Base-by-base conservation (phyloP, 2,329 filamentous ascomycete species). In the Microthyrium microscopicum region DNA sequence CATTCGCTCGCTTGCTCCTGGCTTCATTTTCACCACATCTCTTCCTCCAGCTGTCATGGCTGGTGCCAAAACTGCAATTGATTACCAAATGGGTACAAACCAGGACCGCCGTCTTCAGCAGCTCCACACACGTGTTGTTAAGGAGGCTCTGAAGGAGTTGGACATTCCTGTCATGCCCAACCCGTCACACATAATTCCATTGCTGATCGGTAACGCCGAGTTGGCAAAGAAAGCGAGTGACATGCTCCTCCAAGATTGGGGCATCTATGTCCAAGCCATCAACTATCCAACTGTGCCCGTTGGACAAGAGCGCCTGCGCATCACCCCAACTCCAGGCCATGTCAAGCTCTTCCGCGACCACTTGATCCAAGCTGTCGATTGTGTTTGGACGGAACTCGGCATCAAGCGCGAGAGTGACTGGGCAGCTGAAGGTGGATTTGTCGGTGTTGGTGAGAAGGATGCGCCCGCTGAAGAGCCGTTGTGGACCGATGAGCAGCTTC, bases 1-100 rank as follows among this genome's bases (percentile, higher is more conserved):
- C 40, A 80, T 98, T 47, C 81, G 89, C 33, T 95, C 89, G 6
- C 73, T 95, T 26, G 89, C 89, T 2, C 85, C 89, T 4, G 89
- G 89, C 19, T 98, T 98, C 62, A 98, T 98, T 56, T 98, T 98
- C 63, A 98, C 89, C 29, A 98, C 89, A 4, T 92, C 85, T 7
- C 73, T 98, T 9, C 89, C 89, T 4, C 89, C 89, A 0, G 84
- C 89, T 11, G 91, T 84, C 41, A 98, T 98, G 89, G 85, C 89
- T 15, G 89, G 89, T 35, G 89, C 89, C 16, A 73, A 76, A 53
- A 67, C 82, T 1, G 84, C 89, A 22, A 95, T 98, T 47, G 81
- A 94, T 51, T 94, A 95, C 54, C 89, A 95, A 56, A 77, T 82
- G 61, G 64, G 65, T 32, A 77, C 92, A 54, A 70, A 77, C 46